Evolutionary conservation across 2,329 filamentous ascomycete genomes (phyloP), one percentile per base, ranked within the genome.

Genomic region (Teratosphaeriaceae sp.): DNA sequence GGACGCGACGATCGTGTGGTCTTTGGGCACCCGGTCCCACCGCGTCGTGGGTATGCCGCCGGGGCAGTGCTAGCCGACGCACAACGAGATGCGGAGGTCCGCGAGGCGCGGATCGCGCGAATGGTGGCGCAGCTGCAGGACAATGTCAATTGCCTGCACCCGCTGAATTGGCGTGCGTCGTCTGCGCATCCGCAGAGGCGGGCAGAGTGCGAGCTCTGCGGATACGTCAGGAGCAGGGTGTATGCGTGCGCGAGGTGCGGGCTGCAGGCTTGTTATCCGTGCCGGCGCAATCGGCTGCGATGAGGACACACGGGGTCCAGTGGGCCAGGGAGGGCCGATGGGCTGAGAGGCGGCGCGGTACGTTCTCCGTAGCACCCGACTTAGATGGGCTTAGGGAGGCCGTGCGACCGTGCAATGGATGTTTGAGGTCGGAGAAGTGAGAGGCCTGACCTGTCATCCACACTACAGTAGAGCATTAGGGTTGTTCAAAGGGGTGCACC

Each of bases 181-280:
- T 20, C 16, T 6, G 33, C 6, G 7, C 5, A 18, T 9, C 33
- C 33, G 20, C 8, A 6, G 21, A 20, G 33, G 16, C 19, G 15
- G 24, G 38, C 27, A 13, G 11, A 12, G n/a, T 38, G 36, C 36
- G 20, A 27, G 36, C 16, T 38, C 7, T 38, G 36, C 22, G 22
- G 22, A 5, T 5, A 5, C 5, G 20, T 15, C 16, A 40, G 31
- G 38, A 31, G n/a, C 12, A 12, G 20, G 24, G 18, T 40, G 23
- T 21, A 40, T 31, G 38, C 38, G 7, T 40, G 38, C 16, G 24
- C 9, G 27, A 9, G 27, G 13, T 40, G 38, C 18, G 38, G 38
- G 8, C 8, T 40, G 6, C n/a, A 18, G 24, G 38, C 38, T 20
- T 40, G 38, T 22, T 39, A 39, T 19, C 13, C 20, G 2, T 39